Conservation (phyloP, 371 early-diverging fungal genomes). For the Blastocladiella emersonii region DNA sequence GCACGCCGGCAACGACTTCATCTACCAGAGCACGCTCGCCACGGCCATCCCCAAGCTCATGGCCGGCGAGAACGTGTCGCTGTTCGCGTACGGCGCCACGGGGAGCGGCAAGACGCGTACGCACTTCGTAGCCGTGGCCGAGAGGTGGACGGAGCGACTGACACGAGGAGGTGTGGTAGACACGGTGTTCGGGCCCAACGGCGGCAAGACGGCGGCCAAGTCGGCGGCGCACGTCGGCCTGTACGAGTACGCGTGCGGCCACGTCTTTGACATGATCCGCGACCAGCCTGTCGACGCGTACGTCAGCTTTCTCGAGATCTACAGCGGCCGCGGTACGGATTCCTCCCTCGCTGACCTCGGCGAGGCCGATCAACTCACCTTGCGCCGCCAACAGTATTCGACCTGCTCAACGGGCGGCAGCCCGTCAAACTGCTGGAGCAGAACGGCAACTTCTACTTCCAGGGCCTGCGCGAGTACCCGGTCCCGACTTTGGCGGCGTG, state of each 20-base stretch:
- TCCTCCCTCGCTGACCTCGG: neutral
- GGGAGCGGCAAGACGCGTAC: slow-evolving; percentile 25
- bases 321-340: slow-evolving; percentile 14
- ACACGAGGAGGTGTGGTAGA: too few species aligned
- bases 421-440: slow-evolving; percentile 22
- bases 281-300: neutral
- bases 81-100: slow-evolving; percentile 39
- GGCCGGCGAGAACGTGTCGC: slow-evolving; percentile 20
- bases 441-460: slow-evolving; percentile 18
- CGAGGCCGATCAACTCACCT: too few species aligned
- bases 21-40: slow-evolving; percentile 23
- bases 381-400: slow-evolving; percentile 12
- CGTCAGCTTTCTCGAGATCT: slow-evolving; percentile 28
- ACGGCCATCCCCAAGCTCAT: slow-evolving; percentile 28
- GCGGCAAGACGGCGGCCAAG: neutral
- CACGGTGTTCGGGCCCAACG: slow-evolving; percentile 19
- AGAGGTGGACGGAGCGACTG: too few species aligned
- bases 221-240: slow-evolving; percentile 11
- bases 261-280: slow-evolving; percentile 9
- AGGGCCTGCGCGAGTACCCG: slow-evolving; percentile 15
- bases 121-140: neutral
- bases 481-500: slow-evolving; percentile 12
- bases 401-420: slow-evolving; percentile 17
- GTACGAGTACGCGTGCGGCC: slow-evolving; percentile 14
- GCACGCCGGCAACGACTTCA: slow-evolving; percentile 20